These are phyloP conservation scores for Candida jianshihensis DNA, from an alignment of 805 yeast species.

Conservation along the genomic window DNA sequence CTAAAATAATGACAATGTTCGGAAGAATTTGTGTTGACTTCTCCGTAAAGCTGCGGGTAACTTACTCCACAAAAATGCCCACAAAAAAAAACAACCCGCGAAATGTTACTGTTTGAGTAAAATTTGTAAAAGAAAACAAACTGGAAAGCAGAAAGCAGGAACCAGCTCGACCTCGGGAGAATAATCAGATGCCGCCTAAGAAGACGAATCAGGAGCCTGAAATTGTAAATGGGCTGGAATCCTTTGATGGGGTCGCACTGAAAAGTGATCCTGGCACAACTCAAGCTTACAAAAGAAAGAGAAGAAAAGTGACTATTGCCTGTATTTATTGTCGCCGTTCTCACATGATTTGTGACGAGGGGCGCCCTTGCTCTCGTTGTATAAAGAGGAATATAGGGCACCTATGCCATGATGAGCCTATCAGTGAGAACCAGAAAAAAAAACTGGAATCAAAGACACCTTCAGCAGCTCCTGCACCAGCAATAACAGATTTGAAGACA, in stretches of 20 bases:
- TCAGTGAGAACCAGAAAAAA: constrained; percentile 17
- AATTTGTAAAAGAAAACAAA: neutral
- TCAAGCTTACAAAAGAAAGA: constrained; percentile 29
- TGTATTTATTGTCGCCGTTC: constrained; percentile 90
- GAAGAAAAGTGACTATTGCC: constrained; percentile 43
- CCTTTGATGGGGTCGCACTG: too few relatives aligned
- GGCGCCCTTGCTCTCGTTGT: constrained; percentile 73
- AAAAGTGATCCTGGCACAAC: neutral
- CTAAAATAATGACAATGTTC: too few relatives aligned
- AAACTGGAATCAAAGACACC: constrained; percentile 10
- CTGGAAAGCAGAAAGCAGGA: neutral
- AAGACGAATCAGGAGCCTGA: neutral
- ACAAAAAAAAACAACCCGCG: neutral
- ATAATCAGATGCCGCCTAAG: neutral
- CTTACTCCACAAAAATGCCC: constrained; percentile 1
- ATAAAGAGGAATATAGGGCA: constrained; percentile 84
- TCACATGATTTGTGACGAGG: constrained; percentile 90
- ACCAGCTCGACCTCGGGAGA: neutral
- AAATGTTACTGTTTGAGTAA: neutral
- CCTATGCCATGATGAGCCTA: constrained; percentile 44
- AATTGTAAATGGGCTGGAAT: too few relatives aligned
- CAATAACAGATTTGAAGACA: neutral
- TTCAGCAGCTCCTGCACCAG: neutral
- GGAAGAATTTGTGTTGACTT: too few relatives aligned
- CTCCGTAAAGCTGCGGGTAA: neutral